Base-by-base conservation (phyloP, 257 asterid species). In the Solanum neorickii region DNA sequence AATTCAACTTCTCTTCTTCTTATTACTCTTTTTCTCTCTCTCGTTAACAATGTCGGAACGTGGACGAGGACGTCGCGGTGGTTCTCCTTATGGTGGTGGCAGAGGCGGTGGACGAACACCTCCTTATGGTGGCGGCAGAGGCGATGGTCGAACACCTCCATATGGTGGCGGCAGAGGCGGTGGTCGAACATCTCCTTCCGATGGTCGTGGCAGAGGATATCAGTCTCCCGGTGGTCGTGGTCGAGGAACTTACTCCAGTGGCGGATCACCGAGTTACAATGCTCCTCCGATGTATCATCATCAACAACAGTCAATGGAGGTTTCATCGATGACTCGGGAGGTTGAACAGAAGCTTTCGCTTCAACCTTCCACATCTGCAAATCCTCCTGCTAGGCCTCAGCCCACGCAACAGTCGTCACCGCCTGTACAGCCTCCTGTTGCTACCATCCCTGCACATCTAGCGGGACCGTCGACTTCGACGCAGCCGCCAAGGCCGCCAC, bases 331-430 rank as follows among this genome's bases (percentile, higher is more conserved):
- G 14, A 86, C 86, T 37, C 82, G 18, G 8, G 93, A 88, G 6
- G 56, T 93, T 78, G 93, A 89, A 85, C 88, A 88, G 87, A 91
- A 89, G 82, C 90, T 95, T 35, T 65, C 87, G 66, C 80, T 84
- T 66, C 87, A 41, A 21, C n/a, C 90, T 31, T 88, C 89, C 47
- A 65, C 88, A 69, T 72, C 87, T 35, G 37, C 88, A 9, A 75
- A 39, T 46, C 82, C 85, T 44, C 20, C 74, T 62, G 42, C 16
- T 70, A 7, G 20, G 37, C 14, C 78, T n/a, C 31, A 35, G 5
- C 49, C 89, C 1, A 68, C 12, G 3, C 85, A 35, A 41, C 69
- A 8, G 21, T 31, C n/a, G 6, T 7, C 76, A 69, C 14, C 77
- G 42, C n/a, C 44, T 18, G 70, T 5, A 12, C 37, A 25, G 52